phyloP scores from a whole-genome alignment of 2,329 filamentous ascomycete species.

The Ophiostoma sp. region DNA sequence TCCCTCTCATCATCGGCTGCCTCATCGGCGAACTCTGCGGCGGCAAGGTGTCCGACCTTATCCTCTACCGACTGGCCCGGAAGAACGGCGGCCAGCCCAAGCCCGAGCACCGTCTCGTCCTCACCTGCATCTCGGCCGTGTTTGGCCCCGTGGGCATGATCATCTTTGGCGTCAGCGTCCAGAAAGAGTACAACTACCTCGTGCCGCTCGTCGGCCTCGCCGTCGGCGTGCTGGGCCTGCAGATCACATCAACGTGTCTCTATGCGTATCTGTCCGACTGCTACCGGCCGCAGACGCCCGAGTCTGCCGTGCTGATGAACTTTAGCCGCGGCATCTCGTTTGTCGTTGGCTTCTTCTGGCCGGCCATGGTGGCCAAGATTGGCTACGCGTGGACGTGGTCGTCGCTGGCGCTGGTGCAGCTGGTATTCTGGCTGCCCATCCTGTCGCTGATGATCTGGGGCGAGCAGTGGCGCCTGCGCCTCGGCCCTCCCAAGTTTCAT shows the following conservation, averaged over 20 bases:
- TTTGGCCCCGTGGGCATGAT: slow-evolving; percentile 25
- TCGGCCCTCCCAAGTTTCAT: slow-evolving; percentile 24
- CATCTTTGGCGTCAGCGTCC: slow-evolving; percentile 23
- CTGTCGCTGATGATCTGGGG: slow-evolving; percentile 23
- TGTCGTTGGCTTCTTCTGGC: slow-evolving; percentile 25
- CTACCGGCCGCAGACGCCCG: slow-evolving; percentile 27
- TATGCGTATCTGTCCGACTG: slow-evolving; percentile 26
- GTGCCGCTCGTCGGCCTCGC: slow-evolving; percentile 20
- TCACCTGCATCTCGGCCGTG: slow-evolving; percentile 22
- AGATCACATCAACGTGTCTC: slow-evolving; percentile 25
- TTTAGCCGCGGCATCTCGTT: slow-evolving; percentile 24
- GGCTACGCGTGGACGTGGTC: slow-evolving; percentile 26
- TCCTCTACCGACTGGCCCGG: slow-evolving; percentile 19
- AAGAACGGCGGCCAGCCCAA: slow-evolving; percentile 18
- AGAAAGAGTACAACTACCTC: slow-evolving; percentile 19
- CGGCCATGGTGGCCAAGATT: slow-evolving; percentile 22
- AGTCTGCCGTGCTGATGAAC: slow-evolving; percentile 26
- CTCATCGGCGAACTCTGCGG: slow-evolving; percentile 24
- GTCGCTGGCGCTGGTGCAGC: slow-evolving; percentile 23
- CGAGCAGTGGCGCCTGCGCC: slow-evolving; percentile 21
- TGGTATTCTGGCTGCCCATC: slow-evolving; percentile 25
- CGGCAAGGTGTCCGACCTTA: slow-evolving; percentile 25
- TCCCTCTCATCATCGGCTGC: slow-evolving; percentile 25
- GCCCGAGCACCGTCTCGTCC: slow-evolving; percentile 25
- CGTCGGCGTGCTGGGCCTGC: slow-evolving; percentile 24